phyloP scores from a whole-genome alignment of 148 eudicot species.

The Heliosperma pusillum region DNA sequence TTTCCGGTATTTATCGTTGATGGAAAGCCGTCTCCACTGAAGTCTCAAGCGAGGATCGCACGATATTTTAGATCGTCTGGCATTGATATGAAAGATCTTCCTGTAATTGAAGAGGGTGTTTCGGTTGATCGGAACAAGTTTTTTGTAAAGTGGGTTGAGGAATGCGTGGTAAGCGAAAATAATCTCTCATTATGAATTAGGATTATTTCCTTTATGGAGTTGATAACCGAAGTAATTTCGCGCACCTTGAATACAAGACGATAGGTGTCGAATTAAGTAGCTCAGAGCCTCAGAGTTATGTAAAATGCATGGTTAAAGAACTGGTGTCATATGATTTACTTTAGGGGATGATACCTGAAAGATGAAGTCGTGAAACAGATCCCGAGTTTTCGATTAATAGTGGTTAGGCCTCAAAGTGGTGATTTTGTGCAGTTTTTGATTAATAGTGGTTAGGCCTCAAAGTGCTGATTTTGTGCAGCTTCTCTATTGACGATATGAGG shows the following conservation, averaged over 20 bases:
- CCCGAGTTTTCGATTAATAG: neutral
- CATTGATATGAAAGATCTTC: slow-evolving; percentile 44
- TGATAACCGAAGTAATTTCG: too few relatives aligned
- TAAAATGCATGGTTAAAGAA: too few relatives aligned
- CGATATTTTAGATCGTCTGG: slow-evolving; percentile 70
- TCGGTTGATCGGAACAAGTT: slow-evolving; percentile 63
- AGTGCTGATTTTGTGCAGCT: neutral
- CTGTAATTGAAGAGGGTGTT: slow-evolving; percentile 52
- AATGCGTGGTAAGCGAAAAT: slow-evolving; percentile 68
- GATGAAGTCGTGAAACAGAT: too few relatives aligned
- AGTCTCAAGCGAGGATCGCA: slow-evolving; percentile 71
- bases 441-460: neutral
- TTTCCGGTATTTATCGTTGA: slow-evolving; percentile 87
- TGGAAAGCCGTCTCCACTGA: slow-evolving; percentile 79
- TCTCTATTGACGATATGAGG: too few relatives aligned
- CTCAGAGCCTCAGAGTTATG: too few relatives aligned
- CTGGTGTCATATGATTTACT: neutral
- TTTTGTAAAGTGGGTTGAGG: slow-evolving; percentile 63
- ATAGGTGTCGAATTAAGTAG: too few relatives aligned
- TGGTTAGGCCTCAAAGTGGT: neutral
- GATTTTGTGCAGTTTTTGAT: neutral
- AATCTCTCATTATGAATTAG: neutral
- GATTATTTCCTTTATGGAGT: neutral
- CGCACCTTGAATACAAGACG: too few relatives aligned
- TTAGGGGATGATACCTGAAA: neutral